phyloP scores from a whole-genome alignment of 2,329 filamentous ascomycete genomes.

The Xenoacremonium recifei region DNA sequence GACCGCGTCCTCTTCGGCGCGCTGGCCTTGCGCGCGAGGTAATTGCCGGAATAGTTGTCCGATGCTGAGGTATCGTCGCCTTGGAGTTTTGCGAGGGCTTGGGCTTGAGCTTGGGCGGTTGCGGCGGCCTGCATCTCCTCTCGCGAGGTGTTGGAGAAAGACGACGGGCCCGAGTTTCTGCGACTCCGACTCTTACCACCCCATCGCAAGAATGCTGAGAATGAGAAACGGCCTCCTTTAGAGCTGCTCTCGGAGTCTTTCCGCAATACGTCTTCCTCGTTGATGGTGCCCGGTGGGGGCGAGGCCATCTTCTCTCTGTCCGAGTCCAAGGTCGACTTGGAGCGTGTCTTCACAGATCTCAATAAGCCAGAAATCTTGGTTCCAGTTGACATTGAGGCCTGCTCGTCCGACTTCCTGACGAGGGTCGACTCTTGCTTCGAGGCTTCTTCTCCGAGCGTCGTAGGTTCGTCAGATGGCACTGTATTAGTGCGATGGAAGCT shows the following conservation, averaged over 20 bases:
- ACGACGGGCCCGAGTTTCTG: slow-evolving; percentile 60
- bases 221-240: slow-evolving; percentile 48
- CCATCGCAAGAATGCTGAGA: slow-evolving; percentile 75
- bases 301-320: slow-evolving; percentile 38
- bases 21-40: slow-evolving; percentile 33
- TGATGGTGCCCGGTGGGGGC: slow-evolving; percentile 36
- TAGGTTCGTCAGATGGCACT: slow-evolving; percentile 12
- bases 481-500: slow-evolving; percentile 31
- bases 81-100: slow-evolving; percentile 34
- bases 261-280: slow-evolving; percentile 49
- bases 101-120: slow-evolving; percentile 29
- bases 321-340: slow-evolving; percentile 47
- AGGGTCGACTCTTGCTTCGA: slow-evolving; percentile 14
- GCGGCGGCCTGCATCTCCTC: slow-evolving; percentile 68
- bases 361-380: slow-evolving; percentile 38
- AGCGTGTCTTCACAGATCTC: slow-evolving; percentile 46
- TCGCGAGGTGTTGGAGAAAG: slow-evolving; percentile 89
- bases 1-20: slow-evolving; percentile 75
- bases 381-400: slow-evolving; percentile 21
- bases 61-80: slow-evolving; percentile 27
- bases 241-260: slow-evolving; percentile 56
- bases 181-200: slow-evolving; percentile 59
- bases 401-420: slow-evolving; percentile 23
- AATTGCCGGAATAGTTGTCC: slow-evolving; percentile 17
- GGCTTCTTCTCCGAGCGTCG: not conserved